Evolutionary conservation across 805 yeast species (phyloP).

Genomic region (Candida takata): DNA sequence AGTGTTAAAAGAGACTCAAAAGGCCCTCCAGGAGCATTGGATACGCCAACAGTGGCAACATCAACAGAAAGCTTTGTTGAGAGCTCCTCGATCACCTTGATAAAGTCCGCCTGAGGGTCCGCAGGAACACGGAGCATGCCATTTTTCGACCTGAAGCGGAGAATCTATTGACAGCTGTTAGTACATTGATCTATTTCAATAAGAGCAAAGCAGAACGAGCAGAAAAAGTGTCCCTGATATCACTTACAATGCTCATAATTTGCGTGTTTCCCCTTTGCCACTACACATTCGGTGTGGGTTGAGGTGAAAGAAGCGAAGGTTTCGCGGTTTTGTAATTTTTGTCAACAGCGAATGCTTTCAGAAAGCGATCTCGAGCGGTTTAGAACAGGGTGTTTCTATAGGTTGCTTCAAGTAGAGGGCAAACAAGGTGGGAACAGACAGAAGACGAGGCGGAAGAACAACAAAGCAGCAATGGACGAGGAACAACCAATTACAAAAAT

Average conservation of each 20-base stretch:
- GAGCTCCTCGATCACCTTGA: conserved; percentile 36
- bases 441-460: too few species aligned
- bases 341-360: too few species aligned
- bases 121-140: conserved; percentile 71
- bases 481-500: conserved; percentile 21
- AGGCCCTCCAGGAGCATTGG: conserved; percentile 18
- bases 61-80: conserved; percentile 22
- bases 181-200: conserved; percentile 1
- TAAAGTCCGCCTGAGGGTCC: conserved; percentile 38
- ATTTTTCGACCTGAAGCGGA: conserved; percentile 76
- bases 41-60: conserved; percentile 21
- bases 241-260: conserved; percentile 2
- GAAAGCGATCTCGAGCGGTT: too few species aligned
- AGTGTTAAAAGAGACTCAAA: conserved; percentile 21
- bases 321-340: too few species aligned
- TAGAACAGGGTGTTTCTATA: too few species aligned
- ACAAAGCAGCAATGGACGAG: conserved; percentile 9
- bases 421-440: too few species aligned
- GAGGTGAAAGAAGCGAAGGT: too few species aligned
- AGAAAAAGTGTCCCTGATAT: too few species aligned
- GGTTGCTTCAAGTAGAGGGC: too few species aligned
- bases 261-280: too few species aligned
- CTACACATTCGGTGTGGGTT: too few species aligned
- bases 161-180: conserved; percentile 34
- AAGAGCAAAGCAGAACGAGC: too few species aligned